Base-by-base conservation (phyloP, 2,329 filamentous ascomycete genomes). In the Aureobasidium sp. region DNA sequence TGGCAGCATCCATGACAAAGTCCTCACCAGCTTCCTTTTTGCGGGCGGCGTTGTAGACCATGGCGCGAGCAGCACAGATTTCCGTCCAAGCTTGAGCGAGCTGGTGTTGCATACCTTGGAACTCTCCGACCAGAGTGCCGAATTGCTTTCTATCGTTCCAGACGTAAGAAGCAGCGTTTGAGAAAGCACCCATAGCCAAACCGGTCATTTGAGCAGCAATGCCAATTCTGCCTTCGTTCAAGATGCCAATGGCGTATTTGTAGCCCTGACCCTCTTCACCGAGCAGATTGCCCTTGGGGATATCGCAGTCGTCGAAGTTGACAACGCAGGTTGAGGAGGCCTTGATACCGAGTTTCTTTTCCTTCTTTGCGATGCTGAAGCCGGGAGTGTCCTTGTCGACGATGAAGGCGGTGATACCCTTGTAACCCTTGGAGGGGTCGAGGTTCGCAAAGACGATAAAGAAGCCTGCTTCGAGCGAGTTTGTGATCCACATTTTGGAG, bases 401-500 rank as follows among this genome's bases (percentile, higher is more conserved):
- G 64, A 99, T 80, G 74, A 99, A 99, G 58, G 94, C 94, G 1
- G 91, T 92, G 76, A 99, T 99, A 62, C 94, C 94, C 77, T 92
- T 93, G 82, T 99, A 97, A 59, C 91, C 93, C 79, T 93, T 91
- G 78, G 85, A 87, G 0, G 88, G 92, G 73, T 97, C 88, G 42
- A 99, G 81, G 77, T 97, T 99, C 71, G 94, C 94, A 72, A 99
- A 99, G 62, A 99, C 94, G 71, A 99, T 93, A 79, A 97, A 99
- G 79, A 97, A 88, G 63, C 86, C 86, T 25, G 94, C 89, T 78
- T 99, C 94, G 79, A 93, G 87, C 54, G 89, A 88, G 82, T 99
- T 99, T 66, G 94, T 99, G 77, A 99, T 99, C 94, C 94, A 99
- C 94, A 99, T 99, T 84, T 99, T 99, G 75, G 85, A 86, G 54